Conservation (phyloP, 129 eudicot species). For the Scalesia atractyloides region DNA sequence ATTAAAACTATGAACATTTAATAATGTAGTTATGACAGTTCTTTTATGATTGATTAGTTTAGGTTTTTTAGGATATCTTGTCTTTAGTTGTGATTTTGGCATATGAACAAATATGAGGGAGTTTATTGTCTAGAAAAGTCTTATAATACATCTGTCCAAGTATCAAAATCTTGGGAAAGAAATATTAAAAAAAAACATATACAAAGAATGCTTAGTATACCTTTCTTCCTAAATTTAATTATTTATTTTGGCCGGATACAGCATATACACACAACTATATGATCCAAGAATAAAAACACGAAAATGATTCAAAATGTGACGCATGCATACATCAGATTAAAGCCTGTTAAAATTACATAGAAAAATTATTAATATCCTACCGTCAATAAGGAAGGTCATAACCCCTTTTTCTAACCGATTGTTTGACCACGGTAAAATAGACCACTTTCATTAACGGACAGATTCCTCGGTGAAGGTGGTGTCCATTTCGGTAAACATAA, state of each 20-base stretch:
- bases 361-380: too few species aligned
- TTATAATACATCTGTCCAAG: not conserved
- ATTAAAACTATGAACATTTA: not conserved
- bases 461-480: too few species aligned
- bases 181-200: not conserved
- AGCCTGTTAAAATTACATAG: not conserved
- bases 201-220: not conserved
- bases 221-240: not conserved
- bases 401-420: too few species aligned
- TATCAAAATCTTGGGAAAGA: constrained; percentile 3
- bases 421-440: too few species aligned
- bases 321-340: not conserved
- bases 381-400: too few species aligned
- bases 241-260: not conserved
- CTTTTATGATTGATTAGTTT: not conserved
- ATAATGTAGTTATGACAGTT: not conserved
- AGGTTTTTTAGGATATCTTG: constrained; percentile 9
- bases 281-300: not conserved
- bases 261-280: constrained; percentile 1
- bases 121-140: not conserved
- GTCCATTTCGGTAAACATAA: too few species aligned
- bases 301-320: not conserved
- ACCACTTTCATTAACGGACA: too few species aligned
- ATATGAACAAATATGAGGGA: constrained; percentile 1
- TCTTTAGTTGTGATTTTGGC: constrained; percentile 15